These are phyloP conservation scores for Polyplosphaeria fusca DNA, from an alignment of 495 filamentous ascomycete species.

Conservation along the genomic window DNA sequence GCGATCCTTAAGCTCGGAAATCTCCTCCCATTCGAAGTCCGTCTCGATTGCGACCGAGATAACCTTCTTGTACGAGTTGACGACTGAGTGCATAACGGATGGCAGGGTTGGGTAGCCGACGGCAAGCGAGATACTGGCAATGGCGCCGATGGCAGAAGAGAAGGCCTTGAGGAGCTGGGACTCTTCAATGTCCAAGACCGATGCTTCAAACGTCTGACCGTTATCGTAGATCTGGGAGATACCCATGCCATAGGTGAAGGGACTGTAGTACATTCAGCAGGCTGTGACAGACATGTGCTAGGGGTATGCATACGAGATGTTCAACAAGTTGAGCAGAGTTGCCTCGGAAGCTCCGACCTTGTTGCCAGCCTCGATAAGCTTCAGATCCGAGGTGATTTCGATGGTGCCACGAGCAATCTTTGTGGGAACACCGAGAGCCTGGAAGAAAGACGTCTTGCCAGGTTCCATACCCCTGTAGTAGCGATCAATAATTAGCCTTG, in stretches of 20 bases:
- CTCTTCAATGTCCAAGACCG: slow-evolving; percentile 89
- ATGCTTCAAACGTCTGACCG: slow-evolving; percentile 81
- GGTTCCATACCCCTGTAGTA: slow-evolving; percentile 96
- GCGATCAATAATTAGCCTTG: not conserved
- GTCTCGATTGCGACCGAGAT: slow-evolving; percentile 86
- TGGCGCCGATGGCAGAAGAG: slow-evolving; percentile 75
- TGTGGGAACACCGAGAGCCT: slow-evolving; percentile 99
- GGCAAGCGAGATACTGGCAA: slow-evolving; percentile 86
- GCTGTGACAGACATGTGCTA: not conserved
- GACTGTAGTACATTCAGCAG: slow-evolving; percentile 35
- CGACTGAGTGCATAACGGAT: slow-evolving; percentile 86
- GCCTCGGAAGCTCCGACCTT: slow-evolving; percentile 99
- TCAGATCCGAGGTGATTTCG: slow-evolving; percentile 97
- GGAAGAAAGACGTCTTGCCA: slow-evolving; percentile 99
- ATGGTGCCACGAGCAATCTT: slow-evolving; percentile 99
- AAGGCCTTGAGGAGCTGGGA: slow-evolving; percentile 84
- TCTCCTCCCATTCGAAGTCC: slow-evolving; percentile 91
- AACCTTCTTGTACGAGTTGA: slow-evolving; percentile 98
- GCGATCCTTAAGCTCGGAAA: slow-evolving; percentile 96
- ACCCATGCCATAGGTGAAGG: slow-evolving; percentile 99
- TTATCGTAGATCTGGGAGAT: slow-evolving; percentile 93
- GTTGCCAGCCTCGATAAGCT: slow-evolving; percentile 86
- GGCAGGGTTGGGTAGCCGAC: slow-evolving; percentile 94
- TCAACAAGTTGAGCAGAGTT: slow-evolving; percentile 97
- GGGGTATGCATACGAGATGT: slow-evolving; percentile 65